Conservation (phyloP, 139 green algal genomes). For the Coelastrella sp. region DNA sequence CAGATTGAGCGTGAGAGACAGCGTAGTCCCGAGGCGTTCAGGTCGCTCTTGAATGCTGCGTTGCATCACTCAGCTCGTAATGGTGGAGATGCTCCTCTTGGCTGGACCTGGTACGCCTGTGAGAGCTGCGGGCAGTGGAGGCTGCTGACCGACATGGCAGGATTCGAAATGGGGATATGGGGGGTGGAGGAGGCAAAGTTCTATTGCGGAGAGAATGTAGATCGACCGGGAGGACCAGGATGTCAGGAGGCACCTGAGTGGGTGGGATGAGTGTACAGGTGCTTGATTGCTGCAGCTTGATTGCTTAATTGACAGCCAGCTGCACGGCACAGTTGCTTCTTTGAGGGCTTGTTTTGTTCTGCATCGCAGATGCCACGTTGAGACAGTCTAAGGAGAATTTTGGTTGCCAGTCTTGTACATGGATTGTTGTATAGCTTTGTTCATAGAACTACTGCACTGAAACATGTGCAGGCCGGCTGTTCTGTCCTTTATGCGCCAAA, state of each 20-base stretch:
- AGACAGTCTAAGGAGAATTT: too few relatives aligned
- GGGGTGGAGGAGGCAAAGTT: not conserved
- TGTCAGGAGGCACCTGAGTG: conserved; percentile 29
- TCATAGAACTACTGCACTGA: too few relatives aligned
- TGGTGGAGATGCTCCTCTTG: not conserved
- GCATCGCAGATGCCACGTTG: too few relatives aligned
- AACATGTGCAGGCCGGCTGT: too few relatives aligned
- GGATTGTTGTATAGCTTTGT: too few relatives aligned
- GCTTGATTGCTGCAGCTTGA: not conserved
- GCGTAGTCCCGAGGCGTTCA: conserved; percentile 3
- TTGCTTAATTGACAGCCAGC: too few relatives aligned
- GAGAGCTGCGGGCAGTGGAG: conserved; percentile 23
- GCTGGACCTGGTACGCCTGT: conserved; percentile 37
- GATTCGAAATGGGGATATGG: not conserved
- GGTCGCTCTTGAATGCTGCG: not conserved
- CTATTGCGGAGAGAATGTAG: conserved; percentile 7
- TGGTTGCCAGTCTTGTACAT: too few relatives aligned
- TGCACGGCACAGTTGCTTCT: not conserved
- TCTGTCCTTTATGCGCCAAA: too few relatives aligned
- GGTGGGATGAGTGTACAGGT: not conserved
- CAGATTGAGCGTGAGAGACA: conserved; percentile 36
- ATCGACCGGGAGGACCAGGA: conserved; percentile 6
- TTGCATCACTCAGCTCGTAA: not conserved
- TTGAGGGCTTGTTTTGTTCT: not conserved
- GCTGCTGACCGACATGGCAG: not conserved